Base-by-base conservation (phyloP, 2,329 filamentous ascomycete species). In the Penicillium brasilianum region DNA sequence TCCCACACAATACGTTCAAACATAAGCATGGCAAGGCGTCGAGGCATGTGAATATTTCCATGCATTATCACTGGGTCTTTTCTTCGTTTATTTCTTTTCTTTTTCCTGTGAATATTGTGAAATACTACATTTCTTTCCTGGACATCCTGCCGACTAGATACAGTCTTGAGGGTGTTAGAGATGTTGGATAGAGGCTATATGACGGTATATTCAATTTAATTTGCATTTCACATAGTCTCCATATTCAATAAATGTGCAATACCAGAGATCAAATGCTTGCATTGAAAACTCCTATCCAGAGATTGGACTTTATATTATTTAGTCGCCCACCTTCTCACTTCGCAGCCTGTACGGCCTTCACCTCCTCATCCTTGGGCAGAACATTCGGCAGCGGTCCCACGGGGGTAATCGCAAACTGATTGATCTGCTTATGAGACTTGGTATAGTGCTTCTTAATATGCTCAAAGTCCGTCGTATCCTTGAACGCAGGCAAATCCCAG, bases 401-500 rank as follows among this genome's bases (percentile, higher is more conserved):
- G 0, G 94, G 93, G 25, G 92, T 94, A 73, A 99, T 96, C 41
- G 83, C 79, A 74, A 83, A 84, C 50, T 73, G 85, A 72, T 89
- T 89, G 68, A 89, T 89, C 77, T 88, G 87, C 66, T 75, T 79
- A 75, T 89, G 87, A 66, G 84, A 87, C 80, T 86, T 87, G 2
- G 87, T 89, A 73, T 89, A 89, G 70, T 89, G 87, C 48, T 85
- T 90, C 86, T 96, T 97, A 81, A 98, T 98, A 80, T 99, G 95
- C 76, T 96, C 87, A 76, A 96, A 97, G 77, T 97, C 86, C 22
- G 93, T 96, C 63, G 93, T 95, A 55, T 90, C 86, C 65, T 82
- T 81, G 80, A 96, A 97, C 2, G 92, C 92, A 0, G 87, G 82
- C 25, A 87, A 76, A 68, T 89, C 89, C 93, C 93, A 97, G 81